A percentile compares a stretch with the other conserved stretches of the same genome.
Evolutionary conservation across 495 filamentous ascomycete species (phyloP).

Genomic region (Cetradonia linearis): DNA sequence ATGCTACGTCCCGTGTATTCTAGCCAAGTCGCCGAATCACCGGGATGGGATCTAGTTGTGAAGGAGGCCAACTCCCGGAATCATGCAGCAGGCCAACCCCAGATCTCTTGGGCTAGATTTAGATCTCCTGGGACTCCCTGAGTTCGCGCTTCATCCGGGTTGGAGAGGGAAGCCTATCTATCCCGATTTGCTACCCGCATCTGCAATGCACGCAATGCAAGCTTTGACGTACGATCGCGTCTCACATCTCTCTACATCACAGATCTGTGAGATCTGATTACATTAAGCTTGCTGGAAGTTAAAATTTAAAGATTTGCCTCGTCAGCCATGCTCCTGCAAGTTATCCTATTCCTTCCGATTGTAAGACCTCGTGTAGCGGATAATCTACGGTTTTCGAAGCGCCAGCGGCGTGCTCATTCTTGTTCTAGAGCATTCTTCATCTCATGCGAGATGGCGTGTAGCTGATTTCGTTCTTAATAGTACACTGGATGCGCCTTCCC

Average conservation of each 20-base stretch:
- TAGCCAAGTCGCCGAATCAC: slow-evolving; percentile 8
- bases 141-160: slow-evolving; percentile 8
- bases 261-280: neutral
- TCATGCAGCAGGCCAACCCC: slow-evolving; percentile 8
- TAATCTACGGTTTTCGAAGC: slow-evolving; percentile 2
- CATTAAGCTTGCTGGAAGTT: slow-evolving; percentile 2
- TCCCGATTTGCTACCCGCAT: neutral
- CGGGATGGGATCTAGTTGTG: neutral
- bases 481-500: slow-evolving; percentile 1
- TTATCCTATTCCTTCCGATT: slow-evolving; percentile 5
- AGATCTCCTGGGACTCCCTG: slow-evolving; percentile 3
- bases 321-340: neutral
- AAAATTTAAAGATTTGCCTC: neutral
- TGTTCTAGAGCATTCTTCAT: slow-evolving; percentile 9
- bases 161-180: slow-evolving; percentile 7
- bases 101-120: neutral
- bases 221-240: slow-evolving; percentile 6
- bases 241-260: slow-evolving; percentile 4
- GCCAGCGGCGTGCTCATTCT: slow-evolving; percentile 6
- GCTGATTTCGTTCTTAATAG: neutral
- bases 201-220: slow-evolving; percentile 18
- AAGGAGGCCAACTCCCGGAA: neutral
- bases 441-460: neutral
- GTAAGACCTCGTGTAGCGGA: slow-evolving; percentile 8
- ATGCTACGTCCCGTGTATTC: slow-evolving; percentile 13